Evolutionary conservation across 1,284 basidiomycete genomes (phyloP).

Genomic region (Taiwanofungus camphoratus): DNA sequence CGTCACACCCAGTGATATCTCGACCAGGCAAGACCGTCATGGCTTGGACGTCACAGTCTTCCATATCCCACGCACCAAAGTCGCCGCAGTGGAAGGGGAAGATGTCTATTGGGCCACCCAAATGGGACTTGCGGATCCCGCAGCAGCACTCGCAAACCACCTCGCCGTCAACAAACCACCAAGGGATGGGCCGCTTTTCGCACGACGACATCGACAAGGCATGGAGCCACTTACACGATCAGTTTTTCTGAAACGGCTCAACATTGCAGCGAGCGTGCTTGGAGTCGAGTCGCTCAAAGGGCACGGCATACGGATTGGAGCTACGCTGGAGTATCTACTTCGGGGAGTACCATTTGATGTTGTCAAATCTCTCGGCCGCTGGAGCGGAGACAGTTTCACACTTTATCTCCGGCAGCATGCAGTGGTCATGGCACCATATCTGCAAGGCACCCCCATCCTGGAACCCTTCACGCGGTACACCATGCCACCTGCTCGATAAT

Average conservation of each 20-base stretch:
- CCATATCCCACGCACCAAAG: slow-evolving; percentile 8
- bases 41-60: slow-evolving; percentile 3
- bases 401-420: too few relatives aligned
- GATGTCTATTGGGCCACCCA: slow-evolving; percentile 9
- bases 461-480: too few relatives aligned
- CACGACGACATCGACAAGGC: not conserved
- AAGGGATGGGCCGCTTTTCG: slow-evolving; percentile 6
- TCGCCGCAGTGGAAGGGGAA: slow-evolving; percentile 3
- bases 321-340: slow-evolving; percentile 13
- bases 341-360: slow-evolving; percentile 12
- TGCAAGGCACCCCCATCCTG: too few relatives aligned
- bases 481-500: too few relatives aligned
- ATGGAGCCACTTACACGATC: slow-evolving; percentile 1
- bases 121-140: slow-evolving; percentile 3
- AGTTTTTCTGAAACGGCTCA: slow-evolving; percentile 5
- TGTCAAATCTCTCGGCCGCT: too few relatives aligned
- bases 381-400: too few relatives aligned
- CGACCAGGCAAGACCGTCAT: not conserved
- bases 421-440: too few relatives aligned
- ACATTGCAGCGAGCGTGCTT: not conserved
- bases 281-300: not conserved
- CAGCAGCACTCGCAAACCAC: slow-evolving; percentile 5
- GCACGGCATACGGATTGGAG: slow-evolving; percentile 14
- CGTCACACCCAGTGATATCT: slow-evolving; percentile 1
- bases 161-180: slow-evolving; percentile 4